Conservation (phyloP, 2,329 filamentous ascomycete species). For the Venturiaceae sp. region DNA sequence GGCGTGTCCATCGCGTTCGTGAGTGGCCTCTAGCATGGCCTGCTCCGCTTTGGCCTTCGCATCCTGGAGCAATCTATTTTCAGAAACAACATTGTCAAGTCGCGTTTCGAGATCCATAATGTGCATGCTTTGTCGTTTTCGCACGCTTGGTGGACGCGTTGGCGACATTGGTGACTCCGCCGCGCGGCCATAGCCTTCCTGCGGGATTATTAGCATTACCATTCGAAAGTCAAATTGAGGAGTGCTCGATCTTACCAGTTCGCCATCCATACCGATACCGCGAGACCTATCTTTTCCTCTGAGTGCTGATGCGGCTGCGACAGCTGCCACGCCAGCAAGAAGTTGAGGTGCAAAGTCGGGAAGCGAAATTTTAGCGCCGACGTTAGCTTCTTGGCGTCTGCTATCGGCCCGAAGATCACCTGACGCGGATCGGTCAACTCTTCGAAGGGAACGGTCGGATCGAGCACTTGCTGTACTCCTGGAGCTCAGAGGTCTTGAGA, state of each 20-base stretch:
- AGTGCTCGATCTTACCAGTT: slow-evolving; percentile 63
- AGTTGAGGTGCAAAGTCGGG: slow-evolving; percentile 7
- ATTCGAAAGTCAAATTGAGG: neutral
- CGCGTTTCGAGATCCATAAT: slow-evolving; percentile 76
- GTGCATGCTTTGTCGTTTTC: slow-evolving; percentile 95
- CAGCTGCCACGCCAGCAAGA: slow-evolving; percentile 22
- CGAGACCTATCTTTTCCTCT: slow-evolving; percentile 70
- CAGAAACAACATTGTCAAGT: slow-evolving; percentile 74
- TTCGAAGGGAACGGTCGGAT: slow-evolving; percentile 58
- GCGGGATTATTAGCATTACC: slow-evolving; percentile 19
- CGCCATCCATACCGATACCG: slow-evolving; percentile 74
- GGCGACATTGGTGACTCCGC: slow-evolving; percentile 85
- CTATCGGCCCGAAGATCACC: slow-evolving; percentile 57
- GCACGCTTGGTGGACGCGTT: slow-evolving; percentile 89
- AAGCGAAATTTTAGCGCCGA: slow-evolving; percentile 20
- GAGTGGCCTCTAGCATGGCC: slow-evolving; percentile 21
- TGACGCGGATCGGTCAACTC: slow-evolving; percentile 57
- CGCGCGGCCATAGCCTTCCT: slow-evolving; percentile 93
- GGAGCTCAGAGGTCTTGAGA: slow-evolving; percentile 7
- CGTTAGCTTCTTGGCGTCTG: slow-evolving; percentile 6
- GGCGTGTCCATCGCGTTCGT: slow-evolving; percentile 40
- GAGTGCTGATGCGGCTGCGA: slow-evolving; percentile 50
- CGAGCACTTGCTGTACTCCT: slow-evolving; percentile 50
- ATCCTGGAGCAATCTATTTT: slow-evolving; percentile 67
- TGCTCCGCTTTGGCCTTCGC: slow-evolving; percentile 29